Percentiles rank a stretch among this genome's conserved stretches.
phyloP scores from a whole-genome alignment of 352 stramenopile species.

The Phytophthora uliginosa region DNA sequence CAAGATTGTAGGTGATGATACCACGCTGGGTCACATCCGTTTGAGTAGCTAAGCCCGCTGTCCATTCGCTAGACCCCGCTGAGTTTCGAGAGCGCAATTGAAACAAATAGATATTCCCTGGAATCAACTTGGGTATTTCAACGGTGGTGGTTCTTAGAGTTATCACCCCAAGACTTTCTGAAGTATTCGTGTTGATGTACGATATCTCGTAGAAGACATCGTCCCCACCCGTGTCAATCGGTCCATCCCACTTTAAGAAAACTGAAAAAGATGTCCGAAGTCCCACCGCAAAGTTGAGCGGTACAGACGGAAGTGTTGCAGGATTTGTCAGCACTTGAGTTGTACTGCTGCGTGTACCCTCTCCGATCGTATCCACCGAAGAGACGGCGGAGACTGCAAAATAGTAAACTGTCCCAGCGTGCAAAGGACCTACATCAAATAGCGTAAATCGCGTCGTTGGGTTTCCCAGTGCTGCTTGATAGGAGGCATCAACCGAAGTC shows the following conservation, averaged over 20 bases:
- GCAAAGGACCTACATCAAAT: conserved; percentile 34
- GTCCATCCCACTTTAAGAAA: conserved; percentile 45
- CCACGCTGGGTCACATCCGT: conserved; percentile 65
- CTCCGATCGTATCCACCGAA: conserved; percentile 37
- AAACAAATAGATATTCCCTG: conserved; percentile 51
- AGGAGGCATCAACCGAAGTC: conserved; percentile 12
- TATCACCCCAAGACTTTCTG: neutral
- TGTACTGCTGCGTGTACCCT: conserved; percentile 43
- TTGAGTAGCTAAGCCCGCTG: conserved; percentile 20
- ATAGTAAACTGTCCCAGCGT: conserved; percentile 40
- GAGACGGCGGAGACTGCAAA: conserved; percentile 44
- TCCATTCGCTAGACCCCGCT: conserved; percentile 52
- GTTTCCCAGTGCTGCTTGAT: conserved; percentile 20
- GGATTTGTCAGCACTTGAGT: conserved; percentile 36
- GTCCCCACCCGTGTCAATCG: conserved; percentile 55
- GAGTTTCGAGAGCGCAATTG: conserved; percentile 48
- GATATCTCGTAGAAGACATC: conserved; percentile 47
- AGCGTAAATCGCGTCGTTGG: conserved; percentile 24
- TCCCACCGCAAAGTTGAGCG: conserved; percentile 44
- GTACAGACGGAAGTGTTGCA: conserved; percentile 44
- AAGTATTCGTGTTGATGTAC: conserved; percentile 20
- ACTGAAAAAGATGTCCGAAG: conserved; percentile 43
- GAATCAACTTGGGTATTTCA: conserved; percentile 35
- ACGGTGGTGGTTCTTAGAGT: conserved; percentile 3
- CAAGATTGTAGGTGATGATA: conserved; percentile 33